Conservation (phyloP, 371 early-diverging fungal species). For the Fennellomyces sp. region DNA sequence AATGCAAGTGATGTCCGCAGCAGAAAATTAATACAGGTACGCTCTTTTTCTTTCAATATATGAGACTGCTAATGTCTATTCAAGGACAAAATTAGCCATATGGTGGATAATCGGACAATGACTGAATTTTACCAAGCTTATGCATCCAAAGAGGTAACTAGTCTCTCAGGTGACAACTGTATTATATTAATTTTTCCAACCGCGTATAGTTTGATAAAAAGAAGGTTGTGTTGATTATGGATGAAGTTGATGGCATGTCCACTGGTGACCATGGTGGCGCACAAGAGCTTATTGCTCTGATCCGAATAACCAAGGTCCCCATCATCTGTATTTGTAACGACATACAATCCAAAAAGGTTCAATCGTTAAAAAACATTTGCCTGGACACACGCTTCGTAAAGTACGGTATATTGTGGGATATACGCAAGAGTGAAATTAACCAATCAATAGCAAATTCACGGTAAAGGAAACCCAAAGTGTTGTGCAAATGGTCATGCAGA, state of each 20-base stretch:
- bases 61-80: too few species aligned
- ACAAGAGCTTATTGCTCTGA: slow-evolving; percentile 87
- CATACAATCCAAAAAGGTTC: slow-evolving; percentile 86
- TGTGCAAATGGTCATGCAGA: too few species aligned
- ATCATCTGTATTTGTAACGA: slow-evolving; percentile 96
- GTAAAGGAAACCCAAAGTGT: too few species aligned
- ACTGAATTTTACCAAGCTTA: slow-evolving; percentile 61
- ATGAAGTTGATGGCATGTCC: slow-evolving; percentile 99
- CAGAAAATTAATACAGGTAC: slow-evolving; percentile 83
- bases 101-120: slow-evolving; percentile 72
- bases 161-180: too few species aligned
- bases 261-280: slow-evolving; percentile 98
- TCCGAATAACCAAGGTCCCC: slow-evolving; percentile 83
- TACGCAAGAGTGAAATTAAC: too few species aligned
- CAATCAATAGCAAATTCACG: too few species aligned
- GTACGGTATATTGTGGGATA: slow-evolving; percentile 36
- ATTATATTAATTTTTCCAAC: not conserved
- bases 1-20: slow-evolving; percentile 99
- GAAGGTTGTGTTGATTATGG: slow-evolving; percentile 93
- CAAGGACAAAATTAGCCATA: slow-evolving; percentile 36
- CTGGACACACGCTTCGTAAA: slow-evolving; percentile 88
- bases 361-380: slow-evolving; percentile 91
- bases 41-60: too few species aligned
- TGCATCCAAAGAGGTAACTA: not conserved
- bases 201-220: not conserved